Conservation (phyloP, 2,329 filamentous ascomycete species). For the Sporothrix protearum region DNA sequence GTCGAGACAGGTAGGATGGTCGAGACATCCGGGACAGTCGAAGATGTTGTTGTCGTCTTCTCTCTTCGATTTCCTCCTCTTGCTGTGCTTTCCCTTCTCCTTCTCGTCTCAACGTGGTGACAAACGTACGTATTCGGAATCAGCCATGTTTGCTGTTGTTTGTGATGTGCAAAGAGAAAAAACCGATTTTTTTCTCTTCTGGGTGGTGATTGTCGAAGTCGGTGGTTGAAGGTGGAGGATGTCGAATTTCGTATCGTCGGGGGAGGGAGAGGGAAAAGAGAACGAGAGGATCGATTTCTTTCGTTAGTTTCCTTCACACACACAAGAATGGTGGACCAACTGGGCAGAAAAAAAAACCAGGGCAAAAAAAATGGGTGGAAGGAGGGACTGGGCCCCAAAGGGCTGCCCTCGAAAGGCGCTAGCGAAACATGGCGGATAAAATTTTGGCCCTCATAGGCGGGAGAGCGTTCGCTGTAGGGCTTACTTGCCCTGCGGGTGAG, state of each 20-base stretch:
- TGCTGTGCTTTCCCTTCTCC: not conserved
- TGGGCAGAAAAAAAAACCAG: constrained; percentile 5
- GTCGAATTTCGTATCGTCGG: constrained; percentile 10
- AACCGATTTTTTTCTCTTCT: constrained; percentile 11
- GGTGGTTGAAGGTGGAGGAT: constrained; percentile 21
- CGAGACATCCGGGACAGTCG: not conserved
- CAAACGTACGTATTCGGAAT: constrained; percentile 43
- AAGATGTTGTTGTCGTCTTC: not conserved
- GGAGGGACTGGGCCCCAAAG: not conserved
- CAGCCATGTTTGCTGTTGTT: constrained; percentile 68
- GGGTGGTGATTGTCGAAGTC: constrained; percentile 25
- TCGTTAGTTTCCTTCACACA: constrained; percentile 13
- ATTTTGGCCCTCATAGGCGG: not conserved
- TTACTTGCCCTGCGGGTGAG: constrained; percentile 14
- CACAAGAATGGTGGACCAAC: not conserved
- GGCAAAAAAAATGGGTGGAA: not conserved
- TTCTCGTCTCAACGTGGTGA: not conserved
- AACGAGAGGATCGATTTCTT: constrained; percentile 14
- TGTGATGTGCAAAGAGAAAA: constrained; percentile 21
- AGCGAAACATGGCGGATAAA: constrained; percentile 10
- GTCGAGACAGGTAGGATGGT: not conserved
- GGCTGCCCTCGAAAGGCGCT: constrained; percentile 11
- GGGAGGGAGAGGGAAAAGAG: not conserved
- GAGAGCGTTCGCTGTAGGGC: not conserved
- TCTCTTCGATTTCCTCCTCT: not conserved